These are phyloP conservation scores for Neonectria coccinea DNA, from an alignment of 2,329 filamentous ascomycete genomes.

Conservation along the genomic window DNA sequence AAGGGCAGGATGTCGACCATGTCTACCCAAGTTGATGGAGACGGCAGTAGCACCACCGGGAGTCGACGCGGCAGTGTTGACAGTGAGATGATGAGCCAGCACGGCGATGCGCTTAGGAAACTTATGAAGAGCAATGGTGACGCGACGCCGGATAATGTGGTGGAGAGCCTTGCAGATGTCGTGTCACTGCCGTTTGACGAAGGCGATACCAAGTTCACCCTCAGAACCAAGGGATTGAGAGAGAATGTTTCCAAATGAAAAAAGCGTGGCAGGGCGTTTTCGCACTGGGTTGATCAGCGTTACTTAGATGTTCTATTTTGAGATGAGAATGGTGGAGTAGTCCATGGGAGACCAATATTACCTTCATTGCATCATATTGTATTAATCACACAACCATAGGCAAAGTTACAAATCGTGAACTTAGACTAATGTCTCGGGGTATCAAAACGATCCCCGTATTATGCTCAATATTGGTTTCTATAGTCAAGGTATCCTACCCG, in stretches of 20 bases:
- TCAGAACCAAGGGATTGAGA: slow-evolving; percentile 68
- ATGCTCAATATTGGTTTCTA: slow-evolving; percentile 5
- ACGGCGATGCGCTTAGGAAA: slow-evolving; percentile 56
- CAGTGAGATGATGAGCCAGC: slow-evolving; percentile 55
- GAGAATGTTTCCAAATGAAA: slow-evolving; percentile 56
- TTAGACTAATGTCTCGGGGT: neutral
- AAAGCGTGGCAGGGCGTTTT: slow-evolving; percentile 2
- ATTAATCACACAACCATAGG: neutral
- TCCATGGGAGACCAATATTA: too few relatives aligned
- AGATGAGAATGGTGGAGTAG: neutral
- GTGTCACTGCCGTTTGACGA: slow-evolving; percentile 61
- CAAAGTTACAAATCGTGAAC: neutral
- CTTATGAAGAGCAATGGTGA: slow-evolving; percentile 44
- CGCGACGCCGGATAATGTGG: slow-evolving; percentile 31
- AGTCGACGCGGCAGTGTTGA: slow-evolving; percentile 59
- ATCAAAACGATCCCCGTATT: slow-evolving; percentile 12
- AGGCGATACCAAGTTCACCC: slow-evolving; percentile 59
- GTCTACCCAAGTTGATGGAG: slow-evolving; percentile 50
- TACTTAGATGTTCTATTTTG: neutral
- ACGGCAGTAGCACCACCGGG: slow-evolving; percentile 53
- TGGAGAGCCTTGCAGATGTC: slow-evolving; percentile 36
- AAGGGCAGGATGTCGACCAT: slow-evolving; percentile 51
- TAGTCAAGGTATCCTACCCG: neutral
- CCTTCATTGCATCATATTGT: neutral
- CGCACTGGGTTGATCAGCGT: neutral